These are phyloP conservation scores for Colletotrichum eleusines DNA, from an alignment of 2,329 filamentous ascomycete genomes.

Conservation along the genomic window DNA sequence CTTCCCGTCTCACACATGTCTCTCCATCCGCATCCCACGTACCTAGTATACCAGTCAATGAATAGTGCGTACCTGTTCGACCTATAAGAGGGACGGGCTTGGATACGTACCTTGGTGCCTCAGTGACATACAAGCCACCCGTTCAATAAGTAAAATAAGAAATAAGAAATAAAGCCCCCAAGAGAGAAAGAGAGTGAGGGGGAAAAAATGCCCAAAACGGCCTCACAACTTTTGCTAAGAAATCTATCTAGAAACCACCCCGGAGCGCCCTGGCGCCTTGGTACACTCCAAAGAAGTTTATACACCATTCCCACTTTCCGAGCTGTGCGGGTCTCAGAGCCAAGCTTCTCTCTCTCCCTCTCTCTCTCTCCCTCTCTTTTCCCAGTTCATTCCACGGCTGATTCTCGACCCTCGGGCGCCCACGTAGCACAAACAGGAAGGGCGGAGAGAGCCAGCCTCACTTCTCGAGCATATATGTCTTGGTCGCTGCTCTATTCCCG, in stretches of 20 bases:
- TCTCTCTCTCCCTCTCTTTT: rapidly evolving
- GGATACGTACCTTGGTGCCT: no score
- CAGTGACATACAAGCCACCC: no score
- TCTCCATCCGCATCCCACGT: no score
- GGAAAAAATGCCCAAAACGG: no score
- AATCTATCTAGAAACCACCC: background rate
- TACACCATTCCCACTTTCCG: background rate
- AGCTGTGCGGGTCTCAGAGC: background rate
- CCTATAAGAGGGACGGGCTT: no score
- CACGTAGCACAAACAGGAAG: background rate
- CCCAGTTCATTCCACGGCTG: background rate
- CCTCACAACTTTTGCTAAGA: background rate
- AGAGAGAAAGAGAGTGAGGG: no score
- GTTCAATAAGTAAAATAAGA: no score
- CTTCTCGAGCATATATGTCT: background rate
- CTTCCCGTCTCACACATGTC: background rate
- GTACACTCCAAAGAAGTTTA: no score
- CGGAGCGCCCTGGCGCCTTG: background rate
- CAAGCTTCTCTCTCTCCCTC: background rate
- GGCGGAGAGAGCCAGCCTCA: background rate
- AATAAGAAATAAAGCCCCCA: no score
- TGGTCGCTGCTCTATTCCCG: background rate
- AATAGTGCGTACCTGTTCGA: no score
- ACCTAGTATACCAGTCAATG: no score
- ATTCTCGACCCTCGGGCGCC: background rate